Base-by-base conservation (phyloP, 306 rosid genomes). In the Lupinus albus region DNA sequence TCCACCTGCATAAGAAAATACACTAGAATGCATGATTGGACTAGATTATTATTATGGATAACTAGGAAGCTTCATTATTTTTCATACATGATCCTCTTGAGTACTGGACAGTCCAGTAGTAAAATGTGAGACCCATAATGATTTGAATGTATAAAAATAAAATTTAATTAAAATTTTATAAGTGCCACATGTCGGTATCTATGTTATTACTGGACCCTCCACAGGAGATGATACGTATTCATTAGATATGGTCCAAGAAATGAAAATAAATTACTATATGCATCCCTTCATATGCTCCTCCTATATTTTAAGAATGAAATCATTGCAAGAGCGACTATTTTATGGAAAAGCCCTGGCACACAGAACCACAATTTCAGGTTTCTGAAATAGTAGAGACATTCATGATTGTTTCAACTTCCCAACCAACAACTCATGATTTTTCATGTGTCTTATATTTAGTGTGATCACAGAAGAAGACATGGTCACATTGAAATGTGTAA, bases 81-180 rank as follows among this genome's bases (percentile, higher is more conserved):
- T 70, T 78, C 76, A 72, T 38, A 17, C 44, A 60, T 64, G 70
- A n/a, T n/a, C n/a, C n/a, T n/a, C n/a, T n/a, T n/a, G n/a, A n/a
- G n/a, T n/a, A n/a, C n/a, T n/a, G n/a, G n/a, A n/a, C n/a, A n/a
- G n/a, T n/a, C n/a, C n/a, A n/a, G n/a, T n/a, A n/a, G n/a, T n/a
- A n/a, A n/a, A n/a, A n/a, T n/a, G n/a, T n/a, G n/a, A n/a, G n/a
- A n/a, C n/a, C n/a, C n/a, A n/a, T n/a, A n/a, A n/a, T n/a, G n/a
- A n/a, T n/a, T n/a, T n/a, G n/a, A n/a, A n/a, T n/a, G n/a, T n/a
- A n/a, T n/a, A n/a, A n/a, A n/a, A n/a, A n/a, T n/a, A n/a, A n/a
- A n/a, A n/a, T n/a, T n/a, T n/a, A n/a, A n/a, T n/a, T n/a, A n/a
- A n/a, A n/a, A n/a, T n/a, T n/a, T n/a, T n/a, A n/a, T n/a, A n/a